phyloP scores from a whole-genome alignment of 768 basidiomycete species.

The Epithele typhae region DNA sequence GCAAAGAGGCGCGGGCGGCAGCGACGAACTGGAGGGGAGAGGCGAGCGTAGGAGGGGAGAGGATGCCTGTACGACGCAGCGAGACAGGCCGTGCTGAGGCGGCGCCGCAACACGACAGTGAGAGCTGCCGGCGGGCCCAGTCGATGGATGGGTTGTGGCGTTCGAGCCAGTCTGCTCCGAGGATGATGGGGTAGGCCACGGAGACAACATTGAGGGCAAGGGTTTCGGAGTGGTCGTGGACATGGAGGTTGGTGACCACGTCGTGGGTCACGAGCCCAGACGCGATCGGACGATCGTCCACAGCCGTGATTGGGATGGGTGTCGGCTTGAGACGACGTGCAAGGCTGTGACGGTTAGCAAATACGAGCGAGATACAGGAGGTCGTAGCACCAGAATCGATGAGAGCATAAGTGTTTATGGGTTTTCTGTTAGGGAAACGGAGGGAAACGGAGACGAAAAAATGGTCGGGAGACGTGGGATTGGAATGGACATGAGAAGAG shows the following conservation, averaged over 20 bases:
- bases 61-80: constrained; percentile 19
- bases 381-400: constrained; percentile 33
- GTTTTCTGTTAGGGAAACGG: constrained; percentile 27
- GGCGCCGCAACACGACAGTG: constrained; percentile 17
- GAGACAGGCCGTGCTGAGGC: constrained; percentile 13
- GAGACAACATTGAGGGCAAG: constrained; percentile 28
- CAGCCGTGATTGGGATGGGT: constrained; percentile 32
- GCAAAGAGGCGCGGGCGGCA: neutral
- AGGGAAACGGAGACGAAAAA: constrained; percentile 21
- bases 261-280: constrained; percentile 37
- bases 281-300: constrained; percentile 36
- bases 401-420: constrained; percentile 31
- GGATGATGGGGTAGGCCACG: constrained; percentile 30
- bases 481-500: constrained; percentile 7
- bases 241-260: constrained; percentile 24
- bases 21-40: neutral
- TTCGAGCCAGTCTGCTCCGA: constrained; percentile 35
- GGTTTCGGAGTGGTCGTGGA: constrained; percentile 25
- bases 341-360: constrained; percentile 28
- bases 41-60: constrained; percentile 16
- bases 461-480: constrained; percentile 12
- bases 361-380: constrained; percentile 33
- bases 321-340: constrained; percentile 26
- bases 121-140: constrained; percentile 28
- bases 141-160: constrained; percentile 33